Evolutionary conservation across 371 early-diverging fungal species (phyloP).

Genomic region (Mortierella sp.): DNA sequence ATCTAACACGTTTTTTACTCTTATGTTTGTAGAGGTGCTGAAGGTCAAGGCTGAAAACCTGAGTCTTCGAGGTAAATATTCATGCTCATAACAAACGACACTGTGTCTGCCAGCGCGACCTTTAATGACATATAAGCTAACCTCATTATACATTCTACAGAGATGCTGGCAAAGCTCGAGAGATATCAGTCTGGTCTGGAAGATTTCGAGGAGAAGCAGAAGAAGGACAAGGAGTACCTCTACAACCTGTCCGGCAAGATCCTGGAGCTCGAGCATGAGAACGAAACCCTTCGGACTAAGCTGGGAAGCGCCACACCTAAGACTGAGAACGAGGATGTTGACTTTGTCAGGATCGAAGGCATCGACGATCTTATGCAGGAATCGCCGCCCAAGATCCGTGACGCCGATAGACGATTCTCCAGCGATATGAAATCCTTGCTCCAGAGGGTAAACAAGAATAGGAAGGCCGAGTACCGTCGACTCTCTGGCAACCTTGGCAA

Average conservation of each 20-base stretch:
- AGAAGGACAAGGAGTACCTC: conserved; percentile 52
- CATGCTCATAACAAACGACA: background rate
- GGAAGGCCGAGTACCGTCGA: conserved; percentile 50
- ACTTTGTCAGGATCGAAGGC: conserved; percentile 41
- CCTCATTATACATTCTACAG: background rate
- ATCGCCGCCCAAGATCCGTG: conserved; percentile 51
- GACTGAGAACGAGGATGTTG: conserved; percentile 29
- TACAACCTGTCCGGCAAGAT: conserved; percentile 35
- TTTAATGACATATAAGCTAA: too few relatives aligned
- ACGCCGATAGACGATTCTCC: conserved; percentile 47
- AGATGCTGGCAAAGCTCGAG: conserved; percentile 48
- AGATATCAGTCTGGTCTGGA: conserved; percentile 44
- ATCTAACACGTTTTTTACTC: background rate
- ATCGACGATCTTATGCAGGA: conserved; percentile 56
- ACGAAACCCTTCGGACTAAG: conserved; percentile 30
- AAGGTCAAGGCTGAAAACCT: conserved; percentile 55
- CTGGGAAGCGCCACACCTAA: conserved; percentile 35
- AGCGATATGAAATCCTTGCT: conserved; percentile 54
- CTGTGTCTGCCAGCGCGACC: too few relatives aligned
- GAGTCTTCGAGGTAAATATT: conserved; percentile 34
- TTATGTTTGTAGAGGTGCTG: conserved; percentile 31
- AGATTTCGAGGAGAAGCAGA: conserved; percentile 44
- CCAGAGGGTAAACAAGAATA: conserved; percentile 43
- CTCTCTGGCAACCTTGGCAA: conserved; percentile 45
- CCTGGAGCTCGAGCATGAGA: conserved; percentile 38